These are phyloP conservation scores for Boletus mariae DNA, from an alignment of 1,284 basidiomycete species.

Conservation along the genomic window DNA sequence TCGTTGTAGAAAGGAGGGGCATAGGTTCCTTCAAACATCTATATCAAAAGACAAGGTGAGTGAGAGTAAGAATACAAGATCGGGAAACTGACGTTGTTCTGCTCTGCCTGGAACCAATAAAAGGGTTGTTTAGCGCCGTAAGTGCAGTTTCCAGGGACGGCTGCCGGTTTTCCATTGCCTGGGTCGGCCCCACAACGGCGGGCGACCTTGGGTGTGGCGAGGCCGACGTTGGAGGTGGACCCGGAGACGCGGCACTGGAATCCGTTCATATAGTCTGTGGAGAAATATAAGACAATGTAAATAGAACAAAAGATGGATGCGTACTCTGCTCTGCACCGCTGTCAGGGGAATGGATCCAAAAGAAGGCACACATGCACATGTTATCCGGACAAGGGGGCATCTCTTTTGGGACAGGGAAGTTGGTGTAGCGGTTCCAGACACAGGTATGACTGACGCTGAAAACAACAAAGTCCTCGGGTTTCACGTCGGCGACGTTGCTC, in stretches of 20 bases:
- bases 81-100: slow-evolving; percentile 47
- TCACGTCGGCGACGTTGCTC: slow-evolving; percentile 46
- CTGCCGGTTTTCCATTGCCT: slow-evolving; percentile 35
- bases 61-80: too few species aligned
- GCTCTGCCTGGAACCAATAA: slow-evolving; percentile 62
- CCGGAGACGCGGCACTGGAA: slow-evolving; percentile 69
- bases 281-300: neutral
- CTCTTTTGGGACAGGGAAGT: slow-evolving; percentile 57
- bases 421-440: slow-evolving; percentile 64
- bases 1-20: slow-evolving; percentile 43
- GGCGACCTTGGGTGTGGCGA: slow-evolving; percentile 51
- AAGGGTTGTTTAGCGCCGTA: slow-evolving; percentile 62
- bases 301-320: slow-evolving; percentile 10
- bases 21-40: slow-evolving; percentile 44
- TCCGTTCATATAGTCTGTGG: slow-evolving; percentile 65
- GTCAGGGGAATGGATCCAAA: slow-evolving; percentile 63
- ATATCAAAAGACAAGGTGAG: neutral
- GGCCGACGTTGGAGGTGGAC: slow-evolving; percentile 46
- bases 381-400: slow-evolving; percentile 68
- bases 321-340: slow-evolving; percentile 47
- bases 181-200: slow-evolving; percentile 59
- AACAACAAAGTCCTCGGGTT: slow-evolving; percentile 66
- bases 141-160: slow-evolving; percentile 61
- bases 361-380: slow-evolving; percentile 68
- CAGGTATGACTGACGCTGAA: slow-evolving; percentile 73